Base-by-base conservation (phyloP, 805 yeast species). In the Myxozyma vanderwaltii region DNA sequence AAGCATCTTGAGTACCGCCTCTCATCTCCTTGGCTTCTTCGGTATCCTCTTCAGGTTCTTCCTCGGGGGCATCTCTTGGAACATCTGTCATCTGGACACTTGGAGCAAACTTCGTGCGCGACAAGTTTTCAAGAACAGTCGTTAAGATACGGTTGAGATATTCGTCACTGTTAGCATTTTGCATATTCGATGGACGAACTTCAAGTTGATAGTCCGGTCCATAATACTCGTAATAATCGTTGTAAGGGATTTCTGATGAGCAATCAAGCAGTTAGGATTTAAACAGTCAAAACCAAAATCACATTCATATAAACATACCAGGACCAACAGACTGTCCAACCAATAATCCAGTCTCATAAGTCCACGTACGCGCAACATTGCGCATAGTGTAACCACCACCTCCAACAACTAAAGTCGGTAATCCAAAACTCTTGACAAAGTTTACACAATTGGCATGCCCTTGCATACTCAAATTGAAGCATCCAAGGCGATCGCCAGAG, bases 301-400 rank as follows among this genome's bases (percentile, higher is more conserved):
- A n/a, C n/a, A n/a, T n/a, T n/a, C n/a, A n/a, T 23, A 26, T 33
- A 23, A 12, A 89, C 96, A 6, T 47, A 58, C 62, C 66, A 8
- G 67, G 67, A 19, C 74, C 68, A 72, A 79, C 62, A 71, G 66
- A 58, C 53, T 72, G 86, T 69, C 88, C 89, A 56, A 85, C 88
- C 67, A 88, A 75, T 26, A 89, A 78, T 39, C 91, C 85, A 0
- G 98, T 92, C 74, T 92, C 99, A 72, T 87, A 91, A 68, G 96
- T 87, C 99, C 99, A 92, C 33, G 95, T 81, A 67, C 98, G 79
- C 40, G 95, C 86, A 13, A 92, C 99, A 70, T 92, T 92, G 69
- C 97, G 81, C 71, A 96, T 96, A 1, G 99, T 94, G 74, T 92
- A 92, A 19, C 99, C 99, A 61, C 99, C 99, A 53, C 99, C 99